phyloP scores from a whole-genome alignment of 257 asterid species.

The Solanum arcanum region DNA sequence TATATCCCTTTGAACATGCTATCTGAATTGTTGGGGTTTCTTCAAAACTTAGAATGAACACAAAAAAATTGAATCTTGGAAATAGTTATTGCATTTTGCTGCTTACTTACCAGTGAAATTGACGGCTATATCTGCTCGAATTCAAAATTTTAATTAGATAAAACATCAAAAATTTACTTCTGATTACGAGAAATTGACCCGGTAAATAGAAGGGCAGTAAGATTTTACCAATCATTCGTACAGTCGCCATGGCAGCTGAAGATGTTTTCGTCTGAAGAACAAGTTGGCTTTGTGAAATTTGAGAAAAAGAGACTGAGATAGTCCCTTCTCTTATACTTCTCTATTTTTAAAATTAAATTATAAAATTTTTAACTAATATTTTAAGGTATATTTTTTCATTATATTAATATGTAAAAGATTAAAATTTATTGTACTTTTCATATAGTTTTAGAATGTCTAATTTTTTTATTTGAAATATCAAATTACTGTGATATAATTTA shows the following conservation, averaged over 20 bases:
- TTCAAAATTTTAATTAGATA: not conserved
- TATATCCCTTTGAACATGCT: constrained; percentile 87
- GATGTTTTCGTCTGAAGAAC: not conserved
- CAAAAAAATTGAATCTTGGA: not conserved
- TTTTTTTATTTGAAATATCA: no score
- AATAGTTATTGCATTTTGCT: not conserved
- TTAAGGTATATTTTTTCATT: no score
- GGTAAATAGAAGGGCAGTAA: not conserved
- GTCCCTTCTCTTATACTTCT: no score
- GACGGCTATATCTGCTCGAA: constrained; percentile 65
- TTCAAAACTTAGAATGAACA: not conserved
- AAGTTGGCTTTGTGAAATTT: not conserved
- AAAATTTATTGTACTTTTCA: no score
- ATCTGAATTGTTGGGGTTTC: constrained; percentile 31
- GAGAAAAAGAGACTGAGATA: not conserved
- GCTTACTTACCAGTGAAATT: constrained; percentile 70
- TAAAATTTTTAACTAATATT: no score
- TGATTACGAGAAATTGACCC: not conserved
- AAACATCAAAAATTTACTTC: not conserved
- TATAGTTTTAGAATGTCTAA: no score
- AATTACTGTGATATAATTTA: no score
- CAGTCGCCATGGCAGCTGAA: constrained; percentile 46
- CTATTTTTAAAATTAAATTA: no score
- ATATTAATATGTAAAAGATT: no score
- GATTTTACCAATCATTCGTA: constrained; percentile 65